Evolutionary conservation across 805 yeast genomes (phyloP).

Genomic region (Barnettozyma sucrosica): DNA sequence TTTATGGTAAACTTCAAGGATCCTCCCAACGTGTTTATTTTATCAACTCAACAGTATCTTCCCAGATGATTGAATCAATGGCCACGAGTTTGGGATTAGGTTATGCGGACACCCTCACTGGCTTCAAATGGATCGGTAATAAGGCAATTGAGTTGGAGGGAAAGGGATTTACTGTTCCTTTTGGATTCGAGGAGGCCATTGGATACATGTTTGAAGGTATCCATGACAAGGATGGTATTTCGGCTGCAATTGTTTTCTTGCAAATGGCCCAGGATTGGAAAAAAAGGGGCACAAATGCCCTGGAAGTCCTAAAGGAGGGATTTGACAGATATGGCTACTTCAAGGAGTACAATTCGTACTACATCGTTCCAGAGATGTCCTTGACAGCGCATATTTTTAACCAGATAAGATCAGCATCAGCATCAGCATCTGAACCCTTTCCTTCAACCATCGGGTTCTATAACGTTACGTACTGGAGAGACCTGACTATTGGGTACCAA

Average conservation of each 20-base stretch:
- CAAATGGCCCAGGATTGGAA: conserved; percentile 59
- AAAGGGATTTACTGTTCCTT: conserved; percentile 67
- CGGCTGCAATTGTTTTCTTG: conserved; percentile 71
- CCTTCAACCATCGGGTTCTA: conserved; percentile 32
- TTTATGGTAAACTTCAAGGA: conserved; percentile 28
- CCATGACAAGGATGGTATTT: conserved; percentile 90
- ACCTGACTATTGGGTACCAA: conserved; percentile 77
- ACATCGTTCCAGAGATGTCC: conserved; percentile 50
- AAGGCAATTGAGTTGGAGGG: conserved; percentile 66
- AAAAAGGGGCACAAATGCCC: conserved; percentile 31
- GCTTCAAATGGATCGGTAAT: conserved; percentile 97
- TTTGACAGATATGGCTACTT: conserved; percentile 69
- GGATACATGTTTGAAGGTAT: conserved; percentile 86
- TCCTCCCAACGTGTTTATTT: conserved; percentile 41
- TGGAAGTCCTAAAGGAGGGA: conserved; percentile 51
- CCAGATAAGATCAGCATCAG: conserved; percentile 41
- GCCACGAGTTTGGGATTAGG: conserved; percentile 56
- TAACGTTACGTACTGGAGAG: conserved; percentile 55
- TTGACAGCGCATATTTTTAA: conserved; percentile 52
- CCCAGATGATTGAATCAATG: conserved; percentile 69
- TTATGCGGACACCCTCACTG: conserved; percentile 82
- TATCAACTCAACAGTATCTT: conserved; percentile 87
- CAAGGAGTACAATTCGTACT: conserved; percentile 85
- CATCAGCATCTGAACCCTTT: conserved; percentile 17
- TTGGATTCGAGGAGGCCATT: conserved; percentile 93